Evolutionary conservation across 805 yeast species (phyloP), one percentile per base, ranked within the genome.

Genomic region (Schizosaccharomyces osmophilus): DNA sequence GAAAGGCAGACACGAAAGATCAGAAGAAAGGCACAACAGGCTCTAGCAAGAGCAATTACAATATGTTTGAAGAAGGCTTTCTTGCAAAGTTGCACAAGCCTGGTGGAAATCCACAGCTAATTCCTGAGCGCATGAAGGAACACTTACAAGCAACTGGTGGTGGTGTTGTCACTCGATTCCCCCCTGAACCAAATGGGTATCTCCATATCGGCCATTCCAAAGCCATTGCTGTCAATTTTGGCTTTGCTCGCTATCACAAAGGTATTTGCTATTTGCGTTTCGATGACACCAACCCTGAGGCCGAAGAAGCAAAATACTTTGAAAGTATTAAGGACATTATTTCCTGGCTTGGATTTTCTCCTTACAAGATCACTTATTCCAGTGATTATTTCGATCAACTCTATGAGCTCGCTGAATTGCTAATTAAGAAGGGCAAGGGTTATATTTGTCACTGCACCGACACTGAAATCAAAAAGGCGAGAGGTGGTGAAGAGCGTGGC

Each of bases 201-300:
- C 78, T 93, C 69, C 98, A 93, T 72, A 90, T 93, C 72, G 98
- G 99, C 57, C 99, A 93, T 70, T 85, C 95, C 54, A 93, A 93
- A 74, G 98, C 98, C 61, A 90, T 93, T 70, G 85, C 93, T 81
- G 96, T 90, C 62, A 89, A 93, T 72, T 93, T 93, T 73, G 99
- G 99, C n/a, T 93, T 78, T 72, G 98, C 98, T 51, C 83, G 85
- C 70, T 84, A 75, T 73, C 77, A 88, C 71, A 78, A 80, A 64
- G 99, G 99, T 65, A 77, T 80, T 61, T 93, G 98, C 73, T 87
- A 88, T 71, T 78, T 93, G 71, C 80, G 99, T 72, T 93, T 82
- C 68, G 99, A 93, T 73, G 99, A 93, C 71, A 93, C 99, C 42
- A 93, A 93, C 69, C 99, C 99, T 1, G 98, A 93, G 73, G 96